phyloP scores from a whole-genome alignment of 306 rosid genomes.

The Ammopiptanthus mongolicus region DNA sequence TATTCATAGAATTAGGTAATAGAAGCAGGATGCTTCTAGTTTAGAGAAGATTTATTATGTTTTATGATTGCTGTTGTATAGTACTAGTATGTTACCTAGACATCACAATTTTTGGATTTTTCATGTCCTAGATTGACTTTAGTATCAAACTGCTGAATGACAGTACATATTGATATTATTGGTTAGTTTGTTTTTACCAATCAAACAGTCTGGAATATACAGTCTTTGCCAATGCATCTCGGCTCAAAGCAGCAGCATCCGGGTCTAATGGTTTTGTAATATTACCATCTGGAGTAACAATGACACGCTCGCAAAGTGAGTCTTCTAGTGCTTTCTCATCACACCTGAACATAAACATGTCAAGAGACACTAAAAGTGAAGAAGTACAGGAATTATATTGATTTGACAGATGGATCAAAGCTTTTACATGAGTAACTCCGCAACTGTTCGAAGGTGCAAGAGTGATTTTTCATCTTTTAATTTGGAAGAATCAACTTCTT shows the following conservation, averaged over 20 bases:
- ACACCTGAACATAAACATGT: conserved; percentile 50
- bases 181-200: conserved; percentile 45
- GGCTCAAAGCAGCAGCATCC: conserved; percentile 61
- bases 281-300: conserved; percentile 88
- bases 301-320: conserved; percentile 85
- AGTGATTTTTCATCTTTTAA: conserved; percentile 71
- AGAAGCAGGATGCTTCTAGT: neutral
- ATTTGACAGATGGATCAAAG: conserved; percentile 15
- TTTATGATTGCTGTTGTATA: neutral
- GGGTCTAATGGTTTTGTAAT: conserved; percentile 77
- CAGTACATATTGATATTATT: neutral
- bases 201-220: conserved; percentile 71
- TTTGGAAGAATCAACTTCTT: conserved; percentile 70
- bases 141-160: neutral
- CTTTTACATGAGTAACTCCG: conserved; percentile 69
- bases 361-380: neutral
- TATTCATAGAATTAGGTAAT: neutral
- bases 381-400: neutral
- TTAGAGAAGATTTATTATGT: neutral
- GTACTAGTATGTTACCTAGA: neutral
- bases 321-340: conserved; percentile 61
- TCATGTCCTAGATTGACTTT: neutral
- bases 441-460: conserved; percentile 61
- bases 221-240: conserved; percentile 85
- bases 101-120: neutral